Base-by-base conservation (phyloP, 1,139 yeast species). In the Pichia sp. region DNA sequence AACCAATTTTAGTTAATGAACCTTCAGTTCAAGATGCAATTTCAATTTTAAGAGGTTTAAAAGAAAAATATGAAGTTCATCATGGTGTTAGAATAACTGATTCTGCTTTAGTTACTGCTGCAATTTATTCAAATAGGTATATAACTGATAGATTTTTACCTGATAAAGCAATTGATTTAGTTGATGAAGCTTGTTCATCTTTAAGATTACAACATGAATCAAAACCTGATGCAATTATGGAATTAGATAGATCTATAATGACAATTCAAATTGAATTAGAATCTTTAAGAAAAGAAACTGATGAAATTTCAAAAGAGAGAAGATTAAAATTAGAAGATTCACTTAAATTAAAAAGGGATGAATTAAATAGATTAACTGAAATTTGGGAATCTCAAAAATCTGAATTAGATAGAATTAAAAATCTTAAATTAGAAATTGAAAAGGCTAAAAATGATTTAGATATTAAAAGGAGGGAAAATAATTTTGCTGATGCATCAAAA, bases 21-120 rank as follows among this genome's bases (percentile, higher is more conserved):
- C 98, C 98, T n/a, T 74, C 85, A 2, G 96, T 90, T 7, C 83
- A 85, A 54, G 97, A 92, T 64, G 85, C 97, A 0, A 87, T 92
- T 50, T 85, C 96, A 10, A 92, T 92, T 55, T 71, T 92, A 52
- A 79, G 98, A 63, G 98, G 98, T 5, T 73, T 92, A 62, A 90
- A 90, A 65, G 97, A 92, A 63, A 77, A 86, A 57, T 92, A 92
- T 63, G 98, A 92, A 63, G 96, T 92, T 3, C 98, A 92, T 63
- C 98, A 92, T 63, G 98, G 98, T 67, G 98, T 92, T n/a, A 78
- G 97, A 56, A 88, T 92, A 50, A 78, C 94, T 5, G 98, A 92
- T 64, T 78, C 90, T 40, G 97, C 98, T 0, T 73, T 92, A 50
- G 97, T 92, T 1, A 86, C 96, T 0, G 96, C 97, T 9, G 96